These are phyloP conservation scores for Pichia insulana DNA, from an alignment of 805 yeast genomes.

Conservation along the genomic window DNA sequence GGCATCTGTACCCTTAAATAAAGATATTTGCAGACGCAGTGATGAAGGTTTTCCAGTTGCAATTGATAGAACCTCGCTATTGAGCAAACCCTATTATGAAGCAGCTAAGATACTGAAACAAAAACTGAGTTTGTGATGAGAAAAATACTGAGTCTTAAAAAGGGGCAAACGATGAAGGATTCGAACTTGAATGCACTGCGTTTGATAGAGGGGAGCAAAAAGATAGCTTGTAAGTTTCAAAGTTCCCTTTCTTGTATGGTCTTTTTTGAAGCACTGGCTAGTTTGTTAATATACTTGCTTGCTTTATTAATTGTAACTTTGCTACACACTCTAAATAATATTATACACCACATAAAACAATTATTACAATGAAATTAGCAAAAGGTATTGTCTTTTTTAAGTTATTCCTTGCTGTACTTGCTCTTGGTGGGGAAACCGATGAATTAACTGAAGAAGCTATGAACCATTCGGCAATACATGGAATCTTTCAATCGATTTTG, in stretches of 20 bases:
- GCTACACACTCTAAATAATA: not conserved
- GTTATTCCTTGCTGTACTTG: not conserved
- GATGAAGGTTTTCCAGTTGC: constrained; percentile 63
- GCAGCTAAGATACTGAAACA: constrained; percentile 33
- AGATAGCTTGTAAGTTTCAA: no score
- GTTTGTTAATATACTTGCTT: no score
- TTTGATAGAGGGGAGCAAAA: no score
- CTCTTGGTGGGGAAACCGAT: not conserved
- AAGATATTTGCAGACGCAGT: constrained; percentile 47
- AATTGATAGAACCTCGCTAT: constrained; percentile 29
- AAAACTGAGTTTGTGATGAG: constrained; percentile 2
- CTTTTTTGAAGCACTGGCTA: no score
- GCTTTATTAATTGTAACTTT: not conserved
- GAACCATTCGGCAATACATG: constrained; percentile 1
- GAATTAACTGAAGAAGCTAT: not conserved
- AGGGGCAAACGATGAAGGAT: not conserved
- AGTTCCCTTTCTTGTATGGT: not conserved
- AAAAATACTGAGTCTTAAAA: not conserved
- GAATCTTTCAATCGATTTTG: constrained; percentile 16
- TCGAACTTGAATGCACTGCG: no score
- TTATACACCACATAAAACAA: no score
- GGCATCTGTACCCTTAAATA: constrained; percentile 62
- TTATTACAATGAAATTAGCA: not conserved
- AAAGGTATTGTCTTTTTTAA: not conserved
- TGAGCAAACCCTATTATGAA: constrained; percentile 36